Evolutionary conservation across 2,329 filamentous ascomycete genomes (phyloP).

Genomic region (Phialophora expanda): DNA sequence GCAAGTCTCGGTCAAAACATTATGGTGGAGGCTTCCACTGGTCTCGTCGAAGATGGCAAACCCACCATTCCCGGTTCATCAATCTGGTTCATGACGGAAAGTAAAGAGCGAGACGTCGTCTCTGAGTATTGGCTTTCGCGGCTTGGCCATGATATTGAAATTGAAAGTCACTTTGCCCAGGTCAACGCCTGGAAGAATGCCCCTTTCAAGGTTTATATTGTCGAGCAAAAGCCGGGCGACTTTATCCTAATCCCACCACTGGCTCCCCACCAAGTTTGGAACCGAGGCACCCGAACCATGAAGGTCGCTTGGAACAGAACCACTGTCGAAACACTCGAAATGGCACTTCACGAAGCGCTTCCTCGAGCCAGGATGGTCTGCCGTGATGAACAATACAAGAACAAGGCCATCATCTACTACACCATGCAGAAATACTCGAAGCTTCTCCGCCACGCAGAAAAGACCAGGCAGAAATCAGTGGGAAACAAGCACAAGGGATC

Average conservation of each 20-base stretch:
- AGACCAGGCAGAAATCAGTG: conserved; percentile 53
- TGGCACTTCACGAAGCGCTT: conserved; percentile 84
- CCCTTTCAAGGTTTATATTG: conserved; percentile 88
- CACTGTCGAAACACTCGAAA: conserved; percentile 84
- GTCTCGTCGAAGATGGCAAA: conserved; percentile 70
- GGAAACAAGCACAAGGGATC: conserved; percentile 47
- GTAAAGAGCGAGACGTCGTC: conserved; percentile 85
- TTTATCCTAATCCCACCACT: conserved; percentile 92
- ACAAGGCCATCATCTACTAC: conserved; percentile 93
- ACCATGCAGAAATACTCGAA: conserved; percentile 78
- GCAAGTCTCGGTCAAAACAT: conserved; percentile 95
- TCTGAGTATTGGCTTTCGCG: conserved; percentile 93
- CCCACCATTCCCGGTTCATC: conserved; percentile 79
- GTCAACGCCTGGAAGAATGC: conserved; percentile 95
- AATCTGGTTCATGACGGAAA: conserved; percentile 99
- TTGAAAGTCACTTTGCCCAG: conserved; percentile 96
- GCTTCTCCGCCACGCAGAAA: conserved; percentile 63
- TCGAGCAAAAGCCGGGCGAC: conserved; percentile 88
- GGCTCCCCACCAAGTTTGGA: conserved; percentile 98
- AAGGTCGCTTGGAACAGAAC: conserved; percentile 98
- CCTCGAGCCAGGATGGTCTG: conserved; percentile 90
- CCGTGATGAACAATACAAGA: conserved; percentile 98
- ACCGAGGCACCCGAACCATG: conserved; percentile 91
- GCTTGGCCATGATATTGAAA: conserved; percentile 93
- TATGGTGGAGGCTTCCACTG: conserved; percentile 87